These are phyloP conservation scores for Scedosporium aurantiacum DNA, from an alignment of 2,329 filamentous ascomycete species.

Conservation along the genomic window DNA sequence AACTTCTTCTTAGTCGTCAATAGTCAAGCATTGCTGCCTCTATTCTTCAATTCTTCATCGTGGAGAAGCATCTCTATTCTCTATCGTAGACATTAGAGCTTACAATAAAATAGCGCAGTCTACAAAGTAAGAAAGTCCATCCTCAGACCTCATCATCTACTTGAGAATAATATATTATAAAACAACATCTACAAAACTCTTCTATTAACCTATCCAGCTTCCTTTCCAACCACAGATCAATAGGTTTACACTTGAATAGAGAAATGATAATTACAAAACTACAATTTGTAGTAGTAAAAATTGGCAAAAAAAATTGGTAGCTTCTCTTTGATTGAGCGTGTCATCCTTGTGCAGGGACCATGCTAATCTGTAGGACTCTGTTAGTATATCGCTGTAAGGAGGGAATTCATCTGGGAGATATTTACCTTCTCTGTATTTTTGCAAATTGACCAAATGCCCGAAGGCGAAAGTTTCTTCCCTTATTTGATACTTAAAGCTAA, in stretches of 20 bases:
- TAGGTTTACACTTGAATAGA: no score
- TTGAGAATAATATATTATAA: no score
- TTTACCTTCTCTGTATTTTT: conserved; percentile 3
- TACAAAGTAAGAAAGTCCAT: no score
- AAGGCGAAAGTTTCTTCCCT: neutral
- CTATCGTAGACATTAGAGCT: no score
- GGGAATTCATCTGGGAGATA: neutral
- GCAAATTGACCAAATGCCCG: conserved; percentile 2
- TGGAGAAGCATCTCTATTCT: no score
- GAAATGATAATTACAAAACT: neutral
- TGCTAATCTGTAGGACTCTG: conserved; percentile 4
- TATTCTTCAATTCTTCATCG: neutral
- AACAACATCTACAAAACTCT: no score
- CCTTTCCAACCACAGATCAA: no score
- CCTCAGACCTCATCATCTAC: no score
- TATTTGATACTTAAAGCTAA: neutral
- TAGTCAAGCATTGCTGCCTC: no score
- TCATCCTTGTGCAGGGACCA: conserved; percentile 54
- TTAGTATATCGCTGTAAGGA: neutral
- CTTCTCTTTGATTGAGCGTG: conserved; percentile 70
- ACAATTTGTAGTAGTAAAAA: neutral
- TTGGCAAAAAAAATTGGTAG: conserved; percentile 22
- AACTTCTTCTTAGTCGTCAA: neutral
- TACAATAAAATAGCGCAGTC: no score
- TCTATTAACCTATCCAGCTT: no score